Base-by-base conservation (phyloP, 2,329 filamentous ascomycete species). In the Botrytis paeoniae region DNA sequence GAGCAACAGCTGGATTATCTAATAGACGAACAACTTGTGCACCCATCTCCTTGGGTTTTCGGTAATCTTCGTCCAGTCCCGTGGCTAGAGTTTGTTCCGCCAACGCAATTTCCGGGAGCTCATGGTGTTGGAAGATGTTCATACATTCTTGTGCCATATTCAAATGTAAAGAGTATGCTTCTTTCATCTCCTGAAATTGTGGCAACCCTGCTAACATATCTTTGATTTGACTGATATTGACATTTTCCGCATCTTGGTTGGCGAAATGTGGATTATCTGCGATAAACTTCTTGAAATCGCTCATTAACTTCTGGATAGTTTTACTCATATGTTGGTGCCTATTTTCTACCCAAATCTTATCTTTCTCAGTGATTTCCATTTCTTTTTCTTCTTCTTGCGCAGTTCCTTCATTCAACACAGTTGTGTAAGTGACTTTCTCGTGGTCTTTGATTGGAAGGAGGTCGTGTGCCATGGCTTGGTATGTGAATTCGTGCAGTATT, bases 101-200 rank as follows among this genome's bases (percentile, higher is more conserved):
- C 0, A 92, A 92, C 20, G 94, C 94, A 73, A 98, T 86, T 79
- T 99, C 96, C 10, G 92, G 88, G 10, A 99, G 86, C 80, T 97
- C 97, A 81, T 91, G 89, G 70, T 89, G 85, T 80, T 97, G 91
- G 79, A 99, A 99, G 54, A 93, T 89, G 78, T 94, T 94, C 95
- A 98, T 98, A 81, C 94, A 97, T 81, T 97, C 94, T 81, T 98
- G 93, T 2, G 96, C 96, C 95, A 99, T 98, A 77, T 91, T 95
- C 60, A 99, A 86, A 82, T 99, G 96, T 71, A 99, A 85, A 0
- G 95, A 96, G 82, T 98, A 99, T 2, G 93, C 91, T 80, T 97
- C 94, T 82, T 98, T 98, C 86, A 96, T 93, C 82, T 97, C 92
- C 79, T 97, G 93, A 80, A 98, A 99, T 80, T 98, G 93, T 20